Conservation (phyloP, 768 basidiomycete species). For the Tulasnella calospora region DNA sequence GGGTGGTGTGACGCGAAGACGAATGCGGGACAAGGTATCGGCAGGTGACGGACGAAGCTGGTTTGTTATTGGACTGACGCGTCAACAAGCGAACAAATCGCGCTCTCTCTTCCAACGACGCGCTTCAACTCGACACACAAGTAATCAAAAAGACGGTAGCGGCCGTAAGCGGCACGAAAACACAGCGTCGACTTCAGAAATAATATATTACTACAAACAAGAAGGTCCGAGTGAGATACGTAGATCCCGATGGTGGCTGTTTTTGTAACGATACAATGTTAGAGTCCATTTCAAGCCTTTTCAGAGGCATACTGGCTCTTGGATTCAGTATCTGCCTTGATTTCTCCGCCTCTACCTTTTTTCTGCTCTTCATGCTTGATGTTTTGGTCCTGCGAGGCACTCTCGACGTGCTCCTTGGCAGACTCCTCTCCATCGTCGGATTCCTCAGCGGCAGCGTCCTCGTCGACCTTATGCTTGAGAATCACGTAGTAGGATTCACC, state of each 20-base stretch:
- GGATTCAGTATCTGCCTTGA: slow-evolving; percentile 4
- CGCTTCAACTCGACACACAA: neutral
- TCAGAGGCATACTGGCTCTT: slow-evolving; percentile 2
- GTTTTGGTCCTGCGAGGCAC: slow-evolving; percentile 34
- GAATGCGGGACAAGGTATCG: neutral
- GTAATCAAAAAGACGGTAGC: neutral
- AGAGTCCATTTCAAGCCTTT: slow-evolving; percentile 5
- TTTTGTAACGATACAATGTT: slow-evolving; percentile 10
- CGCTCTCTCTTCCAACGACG: neutral
- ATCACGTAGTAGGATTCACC: slow-evolving; percentile 21
- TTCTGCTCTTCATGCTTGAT: slow-evolving; percentile 27
- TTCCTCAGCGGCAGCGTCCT: slow-evolving; percentile 36
- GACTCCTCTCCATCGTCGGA: slow-evolving; percentile 25
- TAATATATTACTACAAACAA: neutral
- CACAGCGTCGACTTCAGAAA: neutral
- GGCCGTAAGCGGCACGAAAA: neutral
- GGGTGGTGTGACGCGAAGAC: neutral
- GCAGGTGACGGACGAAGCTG: neutral
- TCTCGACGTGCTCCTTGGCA: slow-evolving; percentile 24
- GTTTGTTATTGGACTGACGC: slow-evolving; percentile 3
- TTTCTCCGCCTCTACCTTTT: slow-evolving; percentile 19
- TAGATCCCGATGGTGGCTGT: neutral
- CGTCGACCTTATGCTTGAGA: slow-evolving; percentile 42
- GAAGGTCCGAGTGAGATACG: neutral
- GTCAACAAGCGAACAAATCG: neutral